Percentiles rank a stretch among this genome's conserved stretches.
phyloP scores from a whole-genome alignment of 768 basidiomycete genomes.

The Lepiota venenata region DNA sequence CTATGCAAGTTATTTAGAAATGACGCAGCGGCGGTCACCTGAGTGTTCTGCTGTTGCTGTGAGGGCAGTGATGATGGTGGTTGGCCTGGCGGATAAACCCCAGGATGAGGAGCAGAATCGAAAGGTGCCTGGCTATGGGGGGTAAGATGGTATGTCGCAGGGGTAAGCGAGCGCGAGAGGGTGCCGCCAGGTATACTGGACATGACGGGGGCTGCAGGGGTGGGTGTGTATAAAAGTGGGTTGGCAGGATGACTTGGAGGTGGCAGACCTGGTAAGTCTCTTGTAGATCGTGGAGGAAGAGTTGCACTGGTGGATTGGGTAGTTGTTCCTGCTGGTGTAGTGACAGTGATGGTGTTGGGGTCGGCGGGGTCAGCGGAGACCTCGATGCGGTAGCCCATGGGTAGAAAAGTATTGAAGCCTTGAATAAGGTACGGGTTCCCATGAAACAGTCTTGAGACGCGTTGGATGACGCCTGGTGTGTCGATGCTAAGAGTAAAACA shows the following conservation, averaged over 20 bases:
- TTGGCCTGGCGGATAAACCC: constrained; percentile 29
- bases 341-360: constrained; percentile 75
- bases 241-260: constrained; percentile 26
- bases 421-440: constrained; percentile 89
- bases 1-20: constrained; percentile 47
- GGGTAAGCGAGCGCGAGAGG: constrained; percentile 41
- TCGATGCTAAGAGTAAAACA: constrained; percentile 67
- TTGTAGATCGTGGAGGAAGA: constrained; percentile 22
- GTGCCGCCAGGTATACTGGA: constrained; percentile 32
- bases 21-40: constrained; percentile 49
- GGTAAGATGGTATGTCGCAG: constrained; percentile 29
- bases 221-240: constrained; percentile 23
- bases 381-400: constrained; percentile 92
- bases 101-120: constrained; percentile 17
- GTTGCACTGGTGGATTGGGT: constrained; percentile 54
- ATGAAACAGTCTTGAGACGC: constrained; percentile 90
- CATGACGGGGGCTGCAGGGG: constrained; percentile 30
- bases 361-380: constrained; percentile 68
- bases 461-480: constrained; percentile 95
- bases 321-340: constrained; percentile 71
- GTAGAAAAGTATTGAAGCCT: constrained; percentile 97
- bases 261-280: constrained; percentile 28
- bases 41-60: constrained; percentile 42
- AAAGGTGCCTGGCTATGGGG: constrained; percentile 42
- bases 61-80: constrained; percentile 43